Evolutionary conservation across 345 rosid genomes (phyloP).

Genomic region (Nephelium lappaceum): DNA sequence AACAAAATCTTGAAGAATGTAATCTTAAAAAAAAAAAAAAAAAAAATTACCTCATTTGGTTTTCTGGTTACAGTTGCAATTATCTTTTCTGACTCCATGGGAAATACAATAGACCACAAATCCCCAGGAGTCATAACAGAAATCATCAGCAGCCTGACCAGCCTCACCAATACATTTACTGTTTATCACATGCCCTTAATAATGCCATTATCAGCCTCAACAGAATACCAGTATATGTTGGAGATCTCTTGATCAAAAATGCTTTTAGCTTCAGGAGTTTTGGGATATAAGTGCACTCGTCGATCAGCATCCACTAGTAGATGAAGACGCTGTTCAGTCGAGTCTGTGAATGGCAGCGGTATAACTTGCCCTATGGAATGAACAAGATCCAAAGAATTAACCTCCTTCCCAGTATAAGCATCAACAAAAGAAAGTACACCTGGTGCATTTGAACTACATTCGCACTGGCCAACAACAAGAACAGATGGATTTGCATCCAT

Average conservation of each 20-base stretch:
- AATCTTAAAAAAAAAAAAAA: neutral
- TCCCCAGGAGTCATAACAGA: slow-evolving; percentile 79
- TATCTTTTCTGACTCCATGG: slow-evolving; percentile 87
- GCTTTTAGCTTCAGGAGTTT: slow-evolving; percentile 64
- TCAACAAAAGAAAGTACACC: slow-evolving; percentile 86
- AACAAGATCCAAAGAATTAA: slow-evolving; percentile 51
- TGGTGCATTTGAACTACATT: slow-evolving; percentile 53
- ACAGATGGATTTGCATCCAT: slow-evolving; percentile 93
- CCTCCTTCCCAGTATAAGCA: slow-evolving; percentile 82
- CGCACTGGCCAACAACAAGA: slow-evolving; percentile 80
- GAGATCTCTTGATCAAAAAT: slow-evolving; percentile 69
- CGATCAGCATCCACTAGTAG: slow-evolving; percentile 65
- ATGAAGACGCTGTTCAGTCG: slow-evolving; percentile 89
- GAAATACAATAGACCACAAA: slow-evolving; percentile 92
- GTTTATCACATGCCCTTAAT: slow-evolving; percentile 81
- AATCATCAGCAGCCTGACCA: slow-evolving; percentile 60
- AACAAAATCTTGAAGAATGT: slow-evolving; percentile 4
- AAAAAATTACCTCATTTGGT: slow-evolving; percentile 68
- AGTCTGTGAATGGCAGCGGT: slow-evolving; percentile 84
- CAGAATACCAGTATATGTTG: slow-evolving; percentile 90
- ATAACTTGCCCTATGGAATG: slow-evolving; percentile 83
- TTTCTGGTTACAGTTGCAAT: slow-evolving; percentile 69
- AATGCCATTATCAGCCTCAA: slow-evolving; percentile 64
- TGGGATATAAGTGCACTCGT: slow-evolving; percentile 84
- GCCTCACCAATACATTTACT: slow-evolving; percentile 54